These are phyloP conservation scores for Roridomyces roridus DNA, from an alignment of 768 basidiomycete genomes.

Conservation along the genomic window DNA sequence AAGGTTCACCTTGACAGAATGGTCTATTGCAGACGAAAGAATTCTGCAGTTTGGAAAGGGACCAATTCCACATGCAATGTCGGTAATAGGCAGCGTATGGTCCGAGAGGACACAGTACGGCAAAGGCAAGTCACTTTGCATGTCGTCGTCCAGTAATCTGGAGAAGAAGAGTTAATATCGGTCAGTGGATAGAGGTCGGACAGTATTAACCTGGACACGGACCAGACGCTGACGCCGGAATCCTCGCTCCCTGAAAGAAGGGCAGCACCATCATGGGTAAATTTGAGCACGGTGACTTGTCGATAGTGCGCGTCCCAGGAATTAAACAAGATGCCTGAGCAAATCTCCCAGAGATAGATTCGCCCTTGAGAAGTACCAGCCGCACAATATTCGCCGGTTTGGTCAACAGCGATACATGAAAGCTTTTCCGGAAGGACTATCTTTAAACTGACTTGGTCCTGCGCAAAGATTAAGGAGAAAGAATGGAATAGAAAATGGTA, in stretches of 20 bases:
- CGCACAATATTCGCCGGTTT: conserved; percentile 77
- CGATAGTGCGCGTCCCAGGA: conserved; percentile 98
- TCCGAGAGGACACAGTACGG: conserved; percentile 86
- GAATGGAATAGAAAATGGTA: not conserved
- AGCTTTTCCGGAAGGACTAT: conserved; percentile 91
- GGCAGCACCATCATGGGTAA: conserved; percentile 81
- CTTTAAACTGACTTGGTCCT: conserved; percentile 92
- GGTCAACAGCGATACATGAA: conserved; percentile 78
- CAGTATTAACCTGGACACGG: conserved; percentile 76
- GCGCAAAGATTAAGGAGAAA: conserved; percentile 8
- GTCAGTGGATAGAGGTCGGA: conserved; percentile 27
- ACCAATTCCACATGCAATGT: conserved; percentile 82
- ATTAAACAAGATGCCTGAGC: conserved; percentile 92
- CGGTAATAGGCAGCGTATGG: conserved; percentile 90
- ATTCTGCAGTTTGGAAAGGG: conserved; percentile 77
- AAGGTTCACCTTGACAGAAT: conserved; percentile 81
- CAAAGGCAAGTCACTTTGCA: conserved; percentile 76
- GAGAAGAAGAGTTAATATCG: conserved; percentile 16
- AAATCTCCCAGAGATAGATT: conserved; percentile 95
- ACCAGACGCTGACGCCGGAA: conserved; percentile 89
- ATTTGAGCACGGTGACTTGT: conserved; percentile 79
- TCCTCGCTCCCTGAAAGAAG: conserved; percentile 92
- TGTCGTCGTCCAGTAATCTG: conserved; percentile 78
- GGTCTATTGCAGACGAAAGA: conserved; percentile 85
- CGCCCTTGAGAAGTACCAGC: conserved; percentile 90